Evolutionary conservation across 2,329 filamentous ascomycete species (phyloP).

Genomic region (Pseudocercospora vitis): DNA sequence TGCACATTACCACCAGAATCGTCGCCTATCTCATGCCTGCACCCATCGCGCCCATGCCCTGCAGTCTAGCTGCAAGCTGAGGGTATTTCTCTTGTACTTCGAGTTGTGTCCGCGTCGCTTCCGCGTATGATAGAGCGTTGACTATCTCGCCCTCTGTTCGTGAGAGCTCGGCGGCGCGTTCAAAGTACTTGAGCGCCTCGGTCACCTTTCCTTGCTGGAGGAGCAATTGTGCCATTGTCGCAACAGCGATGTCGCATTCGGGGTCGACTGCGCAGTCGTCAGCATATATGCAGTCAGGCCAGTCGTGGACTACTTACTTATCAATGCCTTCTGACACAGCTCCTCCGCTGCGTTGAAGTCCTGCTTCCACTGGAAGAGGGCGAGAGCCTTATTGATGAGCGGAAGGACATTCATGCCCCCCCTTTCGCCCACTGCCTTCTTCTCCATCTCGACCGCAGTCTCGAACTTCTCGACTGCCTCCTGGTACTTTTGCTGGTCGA

Average conservation of each 20-base stretch:
- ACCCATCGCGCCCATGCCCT: conserved; percentile 35
- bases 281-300: conserved; percentile 31
- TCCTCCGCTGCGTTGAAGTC: conserved; percentile 94
- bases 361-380: conserved; percentile 97
- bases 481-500: conserved; percentile 93
- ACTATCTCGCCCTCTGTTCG: conserved; percentile 94
- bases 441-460: conserved; percentile 98
- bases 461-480: conserved; percentile 99
- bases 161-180: conserved; percentile 90
- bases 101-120: conserved; percentile 93
- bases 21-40: conserved; percentile 23
- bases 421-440: conserved; percentile 67
- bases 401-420: conserved; percentile 97
- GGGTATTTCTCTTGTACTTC: conserved; percentile 63
- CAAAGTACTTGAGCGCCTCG: conserved; percentile 93
- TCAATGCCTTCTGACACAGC: conserved; percentile 93
- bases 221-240: conserved; percentile 96
- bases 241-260: conserved; percentile 97
- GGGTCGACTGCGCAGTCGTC: conserved; percentile 72
- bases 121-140: conserved; percentile 93
- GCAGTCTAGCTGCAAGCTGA: conserved; percentile 49
- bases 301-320: conserved; percentile 64
- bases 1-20: conserved; percentile 9
- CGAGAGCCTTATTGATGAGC: conserved; percentile 96
- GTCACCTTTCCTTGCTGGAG: conserved; percentile 97